These are phyloP conservation scores for Elsinoe fawcettii DNA, from an alignment of 2,329 filamentous ascomycete genomes.

Conservation along the genomic window DNA sequence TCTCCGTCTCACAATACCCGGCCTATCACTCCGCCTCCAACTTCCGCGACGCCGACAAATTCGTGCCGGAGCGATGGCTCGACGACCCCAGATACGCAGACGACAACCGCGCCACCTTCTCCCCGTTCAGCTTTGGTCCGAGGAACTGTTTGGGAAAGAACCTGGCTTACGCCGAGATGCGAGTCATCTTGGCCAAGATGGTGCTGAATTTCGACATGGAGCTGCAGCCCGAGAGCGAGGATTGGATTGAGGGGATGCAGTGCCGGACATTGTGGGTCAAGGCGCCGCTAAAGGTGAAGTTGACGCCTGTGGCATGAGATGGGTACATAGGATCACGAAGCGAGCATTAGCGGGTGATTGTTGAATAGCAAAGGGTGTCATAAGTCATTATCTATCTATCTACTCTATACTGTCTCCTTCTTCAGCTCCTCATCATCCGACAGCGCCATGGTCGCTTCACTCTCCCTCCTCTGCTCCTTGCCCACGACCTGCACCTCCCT, in stretches of 20 bases:
- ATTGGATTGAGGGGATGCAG: slow-evolving; percentile 21
- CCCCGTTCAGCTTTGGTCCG: slow-evolving; percentile 31
- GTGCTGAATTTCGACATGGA: slow-evolving; percentile 36
- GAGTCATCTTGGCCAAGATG: slow-evolving; percentile 33
- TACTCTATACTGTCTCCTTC: background rate
- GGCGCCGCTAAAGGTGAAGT: slow-evolving; percentile 20
- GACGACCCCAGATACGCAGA: slow-evolving; percentile 23
- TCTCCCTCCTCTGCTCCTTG: background rate
- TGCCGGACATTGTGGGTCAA: slow-evolving; percentile 24
- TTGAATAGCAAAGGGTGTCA: background rate
- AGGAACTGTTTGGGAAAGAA: slow-evolving; percentile 25
- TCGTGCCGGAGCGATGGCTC: slow-evolving; percentile 36
- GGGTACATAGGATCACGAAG: background rate
- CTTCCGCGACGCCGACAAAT: slow-evolving; percentile 24
- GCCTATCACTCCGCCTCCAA: slow-evolving; percentile 25
- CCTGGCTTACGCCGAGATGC: slow-evolving; percentile 33
- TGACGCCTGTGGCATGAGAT: slow-evolving; percentile 16
- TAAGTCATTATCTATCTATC: background rate
- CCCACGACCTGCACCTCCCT: background rate
- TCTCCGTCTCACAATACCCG: slow-evolving; percentile 19
- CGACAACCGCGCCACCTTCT: slow-evolving; percentile 24
- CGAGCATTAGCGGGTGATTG: background rate
- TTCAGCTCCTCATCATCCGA: background rate
- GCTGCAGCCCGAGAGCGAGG: slow-evolving; percentile 21
- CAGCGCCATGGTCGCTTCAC: background rate